These are phyloP conservation scores for Avena insularis DNA, from an alignment of 176 grass and related monocot genomes.

Conservation along the genomic window DNA sequence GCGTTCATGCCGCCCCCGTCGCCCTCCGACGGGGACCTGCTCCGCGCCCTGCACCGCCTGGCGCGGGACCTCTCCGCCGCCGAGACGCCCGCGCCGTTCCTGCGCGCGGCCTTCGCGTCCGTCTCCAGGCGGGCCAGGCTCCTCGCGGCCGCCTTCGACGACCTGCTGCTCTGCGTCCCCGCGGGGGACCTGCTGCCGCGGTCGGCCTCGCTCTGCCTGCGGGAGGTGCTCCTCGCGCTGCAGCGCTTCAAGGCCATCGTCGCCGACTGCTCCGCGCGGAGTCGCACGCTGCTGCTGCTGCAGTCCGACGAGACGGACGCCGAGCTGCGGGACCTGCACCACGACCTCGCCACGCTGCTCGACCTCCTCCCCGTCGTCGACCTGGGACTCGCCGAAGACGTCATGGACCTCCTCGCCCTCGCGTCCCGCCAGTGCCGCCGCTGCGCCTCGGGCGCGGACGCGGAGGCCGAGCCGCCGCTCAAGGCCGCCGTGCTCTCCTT, in stretches of 20 bases:
- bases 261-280: conserved; percentile 67
- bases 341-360: conserved; percentile 82
- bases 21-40: conserved; percentile 69
- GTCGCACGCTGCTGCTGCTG: conserved; percentile 75
- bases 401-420: conserved; percentile 67
- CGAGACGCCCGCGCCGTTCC: conserved; percentile 49
- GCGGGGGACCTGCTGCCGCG: conserved; percentile 54
- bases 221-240: conserved; percentile 82
- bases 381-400: conserved; percentile 69
- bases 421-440: conserved; percentile 73
- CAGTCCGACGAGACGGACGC: conserved; percentile 58
- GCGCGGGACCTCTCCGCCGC: conserved; percentile 59
- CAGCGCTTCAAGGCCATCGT: conserved; percentile 78
- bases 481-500: conserved; percentile 62
- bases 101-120: conserved; percentile 56
- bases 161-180: conserved; percentile 46
- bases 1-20: conserved; percentile 45
- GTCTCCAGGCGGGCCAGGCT: conserved; percentile 65
- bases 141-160: conserved; percentile 73
- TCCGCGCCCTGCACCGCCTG: conserved; percentile 68
- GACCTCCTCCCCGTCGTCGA: conserved; percentile 79
- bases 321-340: conserved; percentile 66
- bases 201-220: conserved; percentile 77
- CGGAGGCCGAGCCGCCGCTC: conserved; percentile 45
- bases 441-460: conserved; percentile 30